Evolutionary conservation across 176 grass and related monocot species (phyloP).

Genomic region (Paspalum notatum): DNA sequence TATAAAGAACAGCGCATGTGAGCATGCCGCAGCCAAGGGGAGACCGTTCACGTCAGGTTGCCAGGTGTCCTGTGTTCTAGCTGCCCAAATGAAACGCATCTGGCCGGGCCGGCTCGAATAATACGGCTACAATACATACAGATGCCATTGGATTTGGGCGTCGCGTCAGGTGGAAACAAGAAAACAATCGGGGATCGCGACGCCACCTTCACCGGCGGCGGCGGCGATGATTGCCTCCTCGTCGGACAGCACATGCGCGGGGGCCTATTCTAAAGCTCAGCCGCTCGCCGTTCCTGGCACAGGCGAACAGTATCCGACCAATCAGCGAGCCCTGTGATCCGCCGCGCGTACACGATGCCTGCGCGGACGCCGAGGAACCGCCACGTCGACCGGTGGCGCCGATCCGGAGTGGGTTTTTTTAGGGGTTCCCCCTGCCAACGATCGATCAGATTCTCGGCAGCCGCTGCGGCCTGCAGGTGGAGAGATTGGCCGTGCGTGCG

Average conservation of each 20-base stretch:
- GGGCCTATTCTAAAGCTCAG: not conserved
- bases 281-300: not conserved
- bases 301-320: constrained; percentile 28
- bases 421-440: not conserved
- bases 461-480: not conserved
- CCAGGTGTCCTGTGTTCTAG: not conserved
- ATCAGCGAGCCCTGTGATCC: too few species aligned
- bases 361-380: constrained; percentile 10
- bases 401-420: constrained; percentile 3
- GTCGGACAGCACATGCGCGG: constrained; percentile 44
- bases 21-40: not conserved
- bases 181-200: not conserved
- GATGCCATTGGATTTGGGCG: constrained; percentile 13
- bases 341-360: too few species aligned
- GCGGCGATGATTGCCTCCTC: constrained; percentile 41
- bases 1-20: constrained; percentile 4
- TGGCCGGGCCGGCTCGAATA: not conserved
- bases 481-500: not conserved
- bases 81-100: constrained; percentile 30
- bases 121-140: not conserved
- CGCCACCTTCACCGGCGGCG: constrained; percentile 16
- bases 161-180: not conserved
- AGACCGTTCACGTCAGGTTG: constrained; percentile 29
- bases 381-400: constrained; percentile 23
- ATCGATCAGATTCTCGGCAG: not conserved